A percentile compares a stretch with the other conserved stretches of the same genome.
Evolutionary conservation across 2,329 filamentous ascomycete genomes (phyloP).

Genomic region (Ceratocystis ficicola): DNA sequence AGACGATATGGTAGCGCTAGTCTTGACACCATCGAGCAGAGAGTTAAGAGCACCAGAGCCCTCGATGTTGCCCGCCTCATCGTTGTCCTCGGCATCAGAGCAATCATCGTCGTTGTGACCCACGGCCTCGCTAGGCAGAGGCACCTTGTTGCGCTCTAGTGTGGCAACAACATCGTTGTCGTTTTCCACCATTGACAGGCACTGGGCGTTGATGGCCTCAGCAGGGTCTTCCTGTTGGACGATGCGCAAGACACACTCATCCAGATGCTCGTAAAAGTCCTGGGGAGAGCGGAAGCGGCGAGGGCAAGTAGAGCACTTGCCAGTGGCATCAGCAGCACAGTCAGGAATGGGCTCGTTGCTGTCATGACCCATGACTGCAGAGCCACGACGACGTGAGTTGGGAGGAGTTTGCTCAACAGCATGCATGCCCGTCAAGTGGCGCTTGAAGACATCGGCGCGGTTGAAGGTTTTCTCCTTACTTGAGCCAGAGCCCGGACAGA

Average conservation of each 20-base stretch:
- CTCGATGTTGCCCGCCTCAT: slow-evolving; percentile 32
- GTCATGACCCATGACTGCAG: slow-evolving; percentile 24
- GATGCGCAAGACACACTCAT: slow-evolving; percentile 59
- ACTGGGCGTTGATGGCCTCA: slow-evolving; percentile 55
- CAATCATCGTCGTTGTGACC: slow-evolving; percentile 38
- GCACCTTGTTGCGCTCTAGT: slow-evolving; percentile 50
- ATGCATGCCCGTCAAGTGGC: slow-evolving; percentile 80
- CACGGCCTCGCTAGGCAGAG: slow-evolving; percentile 39
- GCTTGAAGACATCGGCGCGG: slow-evolving; percentile 89
- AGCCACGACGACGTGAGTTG: slow-evolving; percentile 68
- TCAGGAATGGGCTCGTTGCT: slow-evolving; percentile 52
- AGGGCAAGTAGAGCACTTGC: slow-evolving; percentile 91
- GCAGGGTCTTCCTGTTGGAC: slow-evolving; percentile 60
- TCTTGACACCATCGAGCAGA: slow-evolving; percentile 37
- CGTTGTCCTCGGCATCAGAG: slow-evolving; percentile 46
- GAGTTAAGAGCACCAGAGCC: slow-evolving; percentile 27
- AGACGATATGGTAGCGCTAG: slow-evolving; percentile 36
- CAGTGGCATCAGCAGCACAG: slow-evolving; percentile 67
- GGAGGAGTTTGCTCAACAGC: slow-evolving; percentile 86
- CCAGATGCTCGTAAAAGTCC: slow-evolving; percentile 97
- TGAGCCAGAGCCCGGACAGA: slow-evolving; percentile 80
- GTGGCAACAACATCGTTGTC: slow-evolving; percentile 51
- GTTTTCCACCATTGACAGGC: slow-evolving; percentile 53
- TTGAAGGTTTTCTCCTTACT: slow-evolving; percentile 92
- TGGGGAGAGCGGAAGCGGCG: slow-evolving; percentile 84